These are phyloP conservation scores for Exophiala oligosperma DNA, from an alignment of 2,329 filamentous ascomycete genomes.

Conservation along the genomic window DNA sequence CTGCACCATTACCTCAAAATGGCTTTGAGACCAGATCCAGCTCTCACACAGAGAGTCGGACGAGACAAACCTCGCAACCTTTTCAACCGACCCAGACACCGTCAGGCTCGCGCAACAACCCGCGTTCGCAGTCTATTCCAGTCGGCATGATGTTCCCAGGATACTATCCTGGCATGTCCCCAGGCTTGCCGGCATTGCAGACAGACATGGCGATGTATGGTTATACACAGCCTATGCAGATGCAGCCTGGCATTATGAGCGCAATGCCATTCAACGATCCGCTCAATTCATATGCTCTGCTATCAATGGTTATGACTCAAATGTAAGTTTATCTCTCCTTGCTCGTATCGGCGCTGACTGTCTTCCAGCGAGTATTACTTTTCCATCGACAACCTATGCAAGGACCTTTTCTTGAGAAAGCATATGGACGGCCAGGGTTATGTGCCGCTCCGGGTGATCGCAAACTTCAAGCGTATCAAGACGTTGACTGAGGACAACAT, in stretches of 20 bases:
- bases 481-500: conserved; percentile 63
- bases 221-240: conserved; percentile 54
- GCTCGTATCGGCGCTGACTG: conserved; percentile 4
- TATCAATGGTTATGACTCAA: conserved; percentile 61
- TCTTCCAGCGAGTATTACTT: conserved; percentile 86
- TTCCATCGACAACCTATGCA: conserved; percentile 91
- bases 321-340: conserved; percentile 43
- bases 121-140: conserved; percentile 64
- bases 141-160: conserved; percentile 30
- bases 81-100: conserved; percentile 20
- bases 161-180: conserved; percentile 31
- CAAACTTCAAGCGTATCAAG: conserved; percentile 83
- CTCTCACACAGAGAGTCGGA: conserved; percentile 41
- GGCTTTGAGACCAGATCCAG: conserved; percentile 43
- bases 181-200: conserved; percentile 24
- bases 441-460: conserved; percentile 75
- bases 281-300: conserved; percentile 57
- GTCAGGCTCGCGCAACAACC: conserved; percentile 43
- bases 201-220: conserved; percentile 39
- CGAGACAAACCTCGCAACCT: conserved; percentile 38
- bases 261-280: conserved; percentile 60
- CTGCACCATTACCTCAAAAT: conserved; percentile 41
- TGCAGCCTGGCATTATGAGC: conserved; percentile 48
- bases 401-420: conserved; percentile 82
- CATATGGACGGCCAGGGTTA: conserved; percentile 97